Percentiles rank a stretch among this genome's conserved stretches.
phyloP scores from a whole-genome alignment of 202 grass and related monocot species.

The Musa balbisiana region DNA sequence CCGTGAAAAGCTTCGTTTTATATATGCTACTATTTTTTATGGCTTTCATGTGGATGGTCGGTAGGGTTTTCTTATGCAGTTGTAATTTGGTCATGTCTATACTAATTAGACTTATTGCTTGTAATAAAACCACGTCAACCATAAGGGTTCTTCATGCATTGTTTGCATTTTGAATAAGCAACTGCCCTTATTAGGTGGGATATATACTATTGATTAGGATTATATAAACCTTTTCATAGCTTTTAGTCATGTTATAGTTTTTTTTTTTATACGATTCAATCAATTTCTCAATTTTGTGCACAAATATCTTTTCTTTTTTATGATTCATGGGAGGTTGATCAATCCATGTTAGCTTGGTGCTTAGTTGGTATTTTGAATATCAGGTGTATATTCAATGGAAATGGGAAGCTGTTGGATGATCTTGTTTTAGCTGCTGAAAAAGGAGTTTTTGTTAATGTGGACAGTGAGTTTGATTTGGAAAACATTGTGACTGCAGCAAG shows the following conservation, averaged over 20 bases:
- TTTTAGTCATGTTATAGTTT: background rate
- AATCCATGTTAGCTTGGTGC: background rate
- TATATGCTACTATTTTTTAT: background rate
- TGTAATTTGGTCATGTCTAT: background rate
- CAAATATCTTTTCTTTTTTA: background rate
- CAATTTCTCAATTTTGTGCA: background rate
- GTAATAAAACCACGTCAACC: background rate
- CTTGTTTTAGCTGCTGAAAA: constrained; percentile 80
- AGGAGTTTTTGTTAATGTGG: constrained; percentile 88
- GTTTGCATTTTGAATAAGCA: background rate
- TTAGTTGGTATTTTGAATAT: constrained; percentile 39
- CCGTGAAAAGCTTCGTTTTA: background rate
- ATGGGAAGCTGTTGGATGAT: constrained; percentile 84
- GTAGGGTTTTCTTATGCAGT: background rate
- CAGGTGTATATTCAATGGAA: constrained; percentile 99
- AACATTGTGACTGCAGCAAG: constrained; percentile 82
- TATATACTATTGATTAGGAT: background rate
- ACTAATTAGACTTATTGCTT: background rate
- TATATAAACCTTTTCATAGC: background rate
- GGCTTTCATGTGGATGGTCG: background rate
- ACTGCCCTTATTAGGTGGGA: background rate
- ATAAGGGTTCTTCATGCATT: background rate
- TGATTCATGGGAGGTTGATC: background rate
- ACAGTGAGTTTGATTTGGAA: constrained; percentile 96
- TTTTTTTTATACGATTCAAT: background rate